A percentile compares a stretch with the other conserved stretches of the same genome.
phyloP scores from a whole-genome alignment of 2,329 filamentous ascomycete genomes.

The Xylariaceae sp. region DNA sequence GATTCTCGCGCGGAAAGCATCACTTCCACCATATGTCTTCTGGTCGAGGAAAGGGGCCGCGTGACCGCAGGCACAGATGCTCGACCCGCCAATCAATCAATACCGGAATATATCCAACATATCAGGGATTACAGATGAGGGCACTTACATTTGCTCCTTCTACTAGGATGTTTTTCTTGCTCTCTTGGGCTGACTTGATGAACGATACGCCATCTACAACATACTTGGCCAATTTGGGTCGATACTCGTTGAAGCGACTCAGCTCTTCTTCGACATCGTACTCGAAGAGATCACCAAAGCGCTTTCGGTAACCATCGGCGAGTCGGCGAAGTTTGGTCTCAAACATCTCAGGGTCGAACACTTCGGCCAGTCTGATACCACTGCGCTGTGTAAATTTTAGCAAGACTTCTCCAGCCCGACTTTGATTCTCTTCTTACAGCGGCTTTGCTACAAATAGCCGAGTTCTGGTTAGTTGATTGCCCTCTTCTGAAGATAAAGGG shows the following conservation, averaged over 20 bases:
- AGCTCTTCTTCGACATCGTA: constrained; percentile 58
- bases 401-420: no score
- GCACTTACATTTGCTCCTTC: constrained; percentile 1
- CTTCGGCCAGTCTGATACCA: not conserved
- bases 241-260: not conserved
- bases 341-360: constrained; percentile 45
- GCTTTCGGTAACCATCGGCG: constrained; percentile 59
- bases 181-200: not conserved
- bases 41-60: not conserved
- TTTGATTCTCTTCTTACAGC: no score
- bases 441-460: no score
- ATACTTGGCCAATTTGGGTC: not conserved
- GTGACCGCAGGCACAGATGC: not conserved
- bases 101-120: not conserved
- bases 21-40: not conserved
- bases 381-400: not conserved
- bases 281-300: constrained; percentile 52
- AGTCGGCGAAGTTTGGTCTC: constrained; percentile 63
- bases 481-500: no score
- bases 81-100: constrained; percentile 1
- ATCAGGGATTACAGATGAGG: not conserved
- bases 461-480: no score
- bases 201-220: constrained; percentile 2
- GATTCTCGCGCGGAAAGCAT: not conserved
- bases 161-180: not conserved